Evolutionary conservation across 2,329 filamentous ascomycete genomes (phyloP).

Genomic region (Neopestalotiopsis rosae): DNA sequence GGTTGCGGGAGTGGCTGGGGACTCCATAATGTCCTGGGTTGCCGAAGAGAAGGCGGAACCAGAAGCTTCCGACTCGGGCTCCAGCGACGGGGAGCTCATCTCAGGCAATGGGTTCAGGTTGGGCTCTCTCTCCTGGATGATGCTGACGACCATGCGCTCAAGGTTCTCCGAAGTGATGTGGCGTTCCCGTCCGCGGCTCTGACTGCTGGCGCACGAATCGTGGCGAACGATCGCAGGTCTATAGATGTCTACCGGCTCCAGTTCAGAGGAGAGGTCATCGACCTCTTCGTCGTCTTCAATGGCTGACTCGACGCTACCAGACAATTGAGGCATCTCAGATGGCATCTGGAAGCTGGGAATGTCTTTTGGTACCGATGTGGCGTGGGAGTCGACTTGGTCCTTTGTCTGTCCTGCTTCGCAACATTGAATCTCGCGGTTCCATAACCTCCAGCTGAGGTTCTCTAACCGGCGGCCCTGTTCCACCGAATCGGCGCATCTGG

Average conservation of each 20-base stretch:
- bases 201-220: conserved; percentile 73
- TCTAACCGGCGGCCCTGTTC: conserved; percentile 91
- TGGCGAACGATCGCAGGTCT: conserved; percentile 73
- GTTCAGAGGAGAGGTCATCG: conserved; percentile 61
- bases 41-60: conserved; percentile 49
- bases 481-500: conserved; percentile 90
- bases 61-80: conserved; percentile 53
- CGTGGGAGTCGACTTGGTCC: conserved; percentile 40
- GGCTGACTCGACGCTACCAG: conserved; percentile 75
- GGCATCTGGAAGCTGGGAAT: conserved; percentile 49
- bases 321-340: conserved; percentile 72
- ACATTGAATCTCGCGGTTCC: conserved; percentile 93
- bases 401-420: conserved; percentile 69
- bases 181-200: conserved; percentile 77
- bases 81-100: conserved; percentile 41
- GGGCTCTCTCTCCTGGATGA: conserved; percentile 84
- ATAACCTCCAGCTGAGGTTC: conserved; percentile 94
- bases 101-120: conserved; percentile 60
- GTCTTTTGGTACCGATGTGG: conserved; percentile 53
- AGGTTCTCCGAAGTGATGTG: conserved; percentile 93
- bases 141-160: conserved; percentile 92
- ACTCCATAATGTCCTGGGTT: conserved; percentile 56
- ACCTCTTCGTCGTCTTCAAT: conserved; percentile 73
- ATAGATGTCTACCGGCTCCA: conserved; percentile 61
- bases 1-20: conserved; percentile 39